Base-by-base conservation (phyloP, 768 basidiomycete genomes). In the Serendipita sp. region DNA sequence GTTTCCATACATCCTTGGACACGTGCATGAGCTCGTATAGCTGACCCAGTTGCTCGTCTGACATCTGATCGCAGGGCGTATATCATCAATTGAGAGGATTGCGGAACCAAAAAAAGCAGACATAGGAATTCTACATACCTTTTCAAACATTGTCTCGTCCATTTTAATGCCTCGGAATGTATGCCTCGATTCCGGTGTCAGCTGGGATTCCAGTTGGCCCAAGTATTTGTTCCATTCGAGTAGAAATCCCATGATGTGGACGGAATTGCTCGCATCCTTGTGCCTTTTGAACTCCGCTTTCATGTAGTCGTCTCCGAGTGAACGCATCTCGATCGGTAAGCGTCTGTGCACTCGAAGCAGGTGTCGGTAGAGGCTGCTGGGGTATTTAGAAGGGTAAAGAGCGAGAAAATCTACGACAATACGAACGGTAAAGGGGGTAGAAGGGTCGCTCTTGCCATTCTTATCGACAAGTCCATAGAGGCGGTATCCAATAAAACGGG, bases 181-280 rank as follows among this genome's bases (percentile, higher is more conserved):
- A 61, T 74, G 70, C 2, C 70, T 74, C 1, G 61, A 58, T 38
- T 79, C 76, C 3, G 74, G 69, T 14, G 77, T 79, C 17, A 58
- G 24, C n/a, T 58, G 53, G 28, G 68, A 73, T 13, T 83, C 83
- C 34, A 87, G 71, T 64, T 81, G 73, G 67, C 95, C 90, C 62
- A 97, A 78, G 72, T 99, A 98, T 63, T 81, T 71, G 72, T 95
- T 96, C 95, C 95, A 99, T 69, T 97, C 90, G 2, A 87, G 86
- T 7, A 98, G 77, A 70, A 99, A 99, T 2, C 91, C 93, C 71
- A 98, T 95, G 65, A 97, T 83, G 71, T 97, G 84, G 5, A 85
- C 78, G 2, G 92, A 89, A 73, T 98, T 97, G 22, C 84, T 84
- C 11, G 84, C 81, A 24, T 80, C 75, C 67, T 76, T 82, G 66